Percentiles rank a stretch among this genome's conserved stretches.
phyloP scores from a whole-genome alignment of 169 alveolate genomes.

The Cystoisospora suis region DNA sequence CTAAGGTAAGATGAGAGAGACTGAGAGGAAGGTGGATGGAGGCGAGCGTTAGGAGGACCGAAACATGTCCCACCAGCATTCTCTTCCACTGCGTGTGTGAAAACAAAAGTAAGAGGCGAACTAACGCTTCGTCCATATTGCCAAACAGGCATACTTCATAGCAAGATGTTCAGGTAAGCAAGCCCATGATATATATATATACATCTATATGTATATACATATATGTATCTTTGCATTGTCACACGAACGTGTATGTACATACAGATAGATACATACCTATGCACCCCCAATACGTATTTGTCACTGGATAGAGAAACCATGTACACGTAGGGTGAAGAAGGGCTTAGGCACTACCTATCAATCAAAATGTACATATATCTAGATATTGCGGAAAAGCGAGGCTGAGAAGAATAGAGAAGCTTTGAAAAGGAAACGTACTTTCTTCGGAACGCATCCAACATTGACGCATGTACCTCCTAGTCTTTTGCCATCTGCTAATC shows the following conservation, averaged over 20 bases:
- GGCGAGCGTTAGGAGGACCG: background rate
- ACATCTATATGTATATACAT: background rate
- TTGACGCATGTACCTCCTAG: conserved; percentile 98
- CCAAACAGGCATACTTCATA: background rate
- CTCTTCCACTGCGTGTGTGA: background rate
- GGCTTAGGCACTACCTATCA: too few species aligned
- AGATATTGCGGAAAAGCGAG: too few species aligned
- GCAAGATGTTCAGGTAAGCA: background rate
- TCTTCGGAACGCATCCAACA: conserved; percentile 99
- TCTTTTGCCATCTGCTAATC: conserved; percentile 79
- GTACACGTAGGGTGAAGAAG: too few species aligned
- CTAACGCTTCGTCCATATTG: background rate
- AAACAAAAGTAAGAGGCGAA: background rate
- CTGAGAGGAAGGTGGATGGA: too few species aligned
- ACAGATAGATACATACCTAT: background rate
- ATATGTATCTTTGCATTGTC: background rate
- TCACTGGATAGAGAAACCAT: too few species aligned
- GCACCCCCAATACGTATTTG: too few species aligned
- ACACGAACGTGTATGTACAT: background rate
- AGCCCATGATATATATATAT: background rate
- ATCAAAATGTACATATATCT: too few species aligned
- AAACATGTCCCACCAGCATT: background rate
- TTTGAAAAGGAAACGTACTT: too few species aligned
- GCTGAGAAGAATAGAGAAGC: too few species aligned
- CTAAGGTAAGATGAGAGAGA: too few species aligned